Conservation (phyloP, 352 stramenopile genomes). For the Phytophthora fragariae region DNA sequence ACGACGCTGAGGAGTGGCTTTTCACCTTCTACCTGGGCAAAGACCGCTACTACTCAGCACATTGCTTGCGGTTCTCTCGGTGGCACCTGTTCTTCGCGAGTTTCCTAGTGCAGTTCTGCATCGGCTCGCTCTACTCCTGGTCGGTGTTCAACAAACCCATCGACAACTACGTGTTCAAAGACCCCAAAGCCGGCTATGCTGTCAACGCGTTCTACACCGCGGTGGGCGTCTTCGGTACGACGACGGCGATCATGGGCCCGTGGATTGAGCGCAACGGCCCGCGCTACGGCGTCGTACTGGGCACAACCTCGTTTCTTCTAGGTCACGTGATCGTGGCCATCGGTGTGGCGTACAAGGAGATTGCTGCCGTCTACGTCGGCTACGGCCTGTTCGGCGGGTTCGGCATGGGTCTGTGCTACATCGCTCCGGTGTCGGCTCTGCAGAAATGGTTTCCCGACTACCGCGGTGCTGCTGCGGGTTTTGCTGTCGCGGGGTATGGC, state of each 20-base stretch:
- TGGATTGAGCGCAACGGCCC: conserved; percentile 77
- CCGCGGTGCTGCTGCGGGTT: conserved; percentile 67
- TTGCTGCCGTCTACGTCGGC: conserved; percentile 60
- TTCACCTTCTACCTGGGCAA: conserved; percentile 70
- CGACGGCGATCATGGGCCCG: conserved; percentile 74
- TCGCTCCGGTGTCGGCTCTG: conserved; percentile 69
- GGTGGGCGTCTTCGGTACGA: conserved; percentile 64
- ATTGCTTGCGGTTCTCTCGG: conserved; percentile 55
- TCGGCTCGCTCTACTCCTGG: conserved; percentile 77
- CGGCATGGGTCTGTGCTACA: conserved; percentile 79
- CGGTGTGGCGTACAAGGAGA: conserved; percentile 52
- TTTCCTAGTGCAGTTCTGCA: conserved; percentile 78
- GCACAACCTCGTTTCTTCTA: conserved; percentile 55
- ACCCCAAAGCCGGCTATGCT: conserved; percentile 51
- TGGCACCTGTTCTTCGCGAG: conserved; percentile 74
- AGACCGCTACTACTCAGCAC: conserved; percentile 54
- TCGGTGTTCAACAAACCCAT: conserved; percentile 80
- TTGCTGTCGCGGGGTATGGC: conserved; percentile 72
- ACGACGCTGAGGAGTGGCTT: conserved; percentile 69
- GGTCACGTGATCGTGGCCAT: conserved; percentile 57
- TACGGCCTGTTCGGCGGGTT: conserved; percentile 75
- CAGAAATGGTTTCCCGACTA: conserved; percentile 85
- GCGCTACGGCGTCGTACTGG: conserved; percentile 56
- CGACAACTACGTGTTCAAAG: conserved; percentile 53
- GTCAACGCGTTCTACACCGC: conserved; percentile 82